Evolutionary conservation across 106 monocot genomes (phyloP).

Genomic region (Dendrobium catenatum): DNA sequence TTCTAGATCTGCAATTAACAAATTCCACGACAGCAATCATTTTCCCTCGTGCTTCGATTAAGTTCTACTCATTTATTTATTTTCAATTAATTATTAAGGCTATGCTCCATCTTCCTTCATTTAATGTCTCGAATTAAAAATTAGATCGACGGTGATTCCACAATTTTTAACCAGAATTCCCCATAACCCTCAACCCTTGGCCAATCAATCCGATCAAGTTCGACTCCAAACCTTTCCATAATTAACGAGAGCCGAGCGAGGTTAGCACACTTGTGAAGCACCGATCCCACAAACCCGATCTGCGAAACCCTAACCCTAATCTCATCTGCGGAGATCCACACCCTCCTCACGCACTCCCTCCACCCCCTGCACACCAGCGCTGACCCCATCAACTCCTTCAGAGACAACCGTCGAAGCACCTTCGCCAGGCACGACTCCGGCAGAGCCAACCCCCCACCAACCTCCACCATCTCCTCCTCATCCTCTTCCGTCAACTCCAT

Average conservation of each 20-base stretch:
- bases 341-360: conserved; percentile 70
- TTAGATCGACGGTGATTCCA: not conserved
- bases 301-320: conserved; percentile 55
- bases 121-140: not conserved
- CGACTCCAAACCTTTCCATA: conserved; percentile 76
- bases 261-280: conserved; percentile 59
- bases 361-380: conserved; percentile 74
- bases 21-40: too few species aligned
- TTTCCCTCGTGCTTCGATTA: too few species aligned
- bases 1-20: not conserved
- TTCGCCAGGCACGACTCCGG: conserved; percentile 38
- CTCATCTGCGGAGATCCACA: conserved; percentile 79
- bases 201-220: not conserved
- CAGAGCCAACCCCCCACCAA: conserved; percentile 16
- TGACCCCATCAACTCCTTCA: conserved; percentile 66
- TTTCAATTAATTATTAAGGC: not conserved
- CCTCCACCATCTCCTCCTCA: conserved; percentile 27
- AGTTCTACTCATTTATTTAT: not conserved
- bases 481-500: conserved; percentile 6
- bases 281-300: conserved; percentile 73
- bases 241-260: conserved; percentile 47
- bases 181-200: not conserved
- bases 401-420: conserved; percentile 56
- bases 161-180: not conserved
- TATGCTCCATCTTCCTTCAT: not conserved